Evolutionary conservation across 2,329 filamentous ascomycete species (phyloP), one percentile per base, ranked within the genome.

Genomic region (Talaromyces rugulosus): DNA sequence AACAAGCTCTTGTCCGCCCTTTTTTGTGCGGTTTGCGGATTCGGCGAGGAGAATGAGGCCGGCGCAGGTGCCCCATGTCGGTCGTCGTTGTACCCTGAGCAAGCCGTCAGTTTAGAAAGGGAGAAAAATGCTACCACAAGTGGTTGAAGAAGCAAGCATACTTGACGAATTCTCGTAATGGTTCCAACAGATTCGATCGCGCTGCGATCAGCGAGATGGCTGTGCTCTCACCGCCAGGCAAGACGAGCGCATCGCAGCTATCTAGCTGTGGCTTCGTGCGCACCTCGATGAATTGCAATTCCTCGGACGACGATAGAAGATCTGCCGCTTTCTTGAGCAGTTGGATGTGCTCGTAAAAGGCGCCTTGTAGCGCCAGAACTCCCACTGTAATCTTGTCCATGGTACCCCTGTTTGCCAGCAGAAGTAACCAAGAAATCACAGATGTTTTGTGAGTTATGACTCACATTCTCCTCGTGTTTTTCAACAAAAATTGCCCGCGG

Each of bases 1-100:
- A 65, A 99, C 92, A 59, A 98, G 83, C 63, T 96, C 92, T 75
- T 98, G 95, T 0, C 94, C 94, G 51, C 92, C 92, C 70, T 90
- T 88, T 74, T 97, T 98, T 42, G 91, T 92, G 65, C 89, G 86
- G 74, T 94, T 96, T 56, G 92, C 94, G 62, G 89, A 87, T 71
- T 96, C 90, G 1, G 92, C 89, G 56, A 99, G 87, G 56, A 98
- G 81, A 68, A 99, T 97, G 62, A 98, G 84, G 9, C 95, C 95
- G 12, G 95, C 95, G 75, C 95, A 99, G 23, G 95, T 98, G 61
- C 95, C 95, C 94, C 94, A 99, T 28, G 90, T 91, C 11, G 93
- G 93, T 68, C 90, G 92, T 67, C 89, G 86, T 58, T 86, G 80
- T 47, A 90, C 80, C 71, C 91, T 94, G 66, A 23, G 28, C 42